phyloP scores from a whole-genome alignment of 306 rosid genomes.

The Lathyrus oleraceus region DNA sequence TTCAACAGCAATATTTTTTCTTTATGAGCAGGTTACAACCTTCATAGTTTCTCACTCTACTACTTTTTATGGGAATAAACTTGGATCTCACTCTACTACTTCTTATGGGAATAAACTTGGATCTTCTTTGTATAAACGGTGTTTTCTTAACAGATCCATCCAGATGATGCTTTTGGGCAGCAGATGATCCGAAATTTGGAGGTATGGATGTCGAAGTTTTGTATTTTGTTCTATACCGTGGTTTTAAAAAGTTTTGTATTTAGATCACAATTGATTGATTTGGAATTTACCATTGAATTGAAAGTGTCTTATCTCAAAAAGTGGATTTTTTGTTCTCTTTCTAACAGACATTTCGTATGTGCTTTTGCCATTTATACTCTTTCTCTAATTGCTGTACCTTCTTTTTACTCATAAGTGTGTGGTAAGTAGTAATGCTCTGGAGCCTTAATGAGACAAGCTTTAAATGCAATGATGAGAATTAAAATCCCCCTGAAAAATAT shows the following conservation, averaged over 20 bases:
- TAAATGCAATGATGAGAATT: not conserved
- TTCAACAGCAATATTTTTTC: slow-evolving; percentile 76
- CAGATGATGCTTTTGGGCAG: slow-evolving; percentile 94
- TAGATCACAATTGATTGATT: slow-evolving; percentile 12
- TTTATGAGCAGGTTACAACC: slow-evolving; percentile 86
- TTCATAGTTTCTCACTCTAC: slow-evolving; percentile 30
- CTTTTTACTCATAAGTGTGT: not conserved
- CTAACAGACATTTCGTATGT: not conserved
- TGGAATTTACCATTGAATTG: not conserved
- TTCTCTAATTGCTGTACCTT: not conserved
- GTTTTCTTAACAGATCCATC: slow-evolving; percentile 71
- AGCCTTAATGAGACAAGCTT: not conserved
- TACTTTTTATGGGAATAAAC: slow-evolving; percentile 22
- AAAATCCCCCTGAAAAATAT: not conserved
- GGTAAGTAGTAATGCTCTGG: not conserved
- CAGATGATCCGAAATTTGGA: slow-evolving; percentile 95
- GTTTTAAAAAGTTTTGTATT: not conserved
- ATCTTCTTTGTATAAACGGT: slow-evolving; percentile 26
- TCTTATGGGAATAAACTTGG: slow-evolving; percentile 24
- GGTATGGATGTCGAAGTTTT: slow-evolving; percentile 45
- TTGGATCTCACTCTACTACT: slow-evolving; percentile 14
- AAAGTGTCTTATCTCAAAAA: slow-evolving; percentile 20
- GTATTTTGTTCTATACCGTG: slow-evolving; percentile 1
- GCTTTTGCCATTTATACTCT: not conserved
- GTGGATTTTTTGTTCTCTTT: slow-evolving; percentile 1